A percentile compares a stretch with the other conserved stretches of the same genome.
Evolutionary conservation across 176 grass and related monocot genomes (phyloP).

Genomic region (Bonia amplexicaulis): DNA sequence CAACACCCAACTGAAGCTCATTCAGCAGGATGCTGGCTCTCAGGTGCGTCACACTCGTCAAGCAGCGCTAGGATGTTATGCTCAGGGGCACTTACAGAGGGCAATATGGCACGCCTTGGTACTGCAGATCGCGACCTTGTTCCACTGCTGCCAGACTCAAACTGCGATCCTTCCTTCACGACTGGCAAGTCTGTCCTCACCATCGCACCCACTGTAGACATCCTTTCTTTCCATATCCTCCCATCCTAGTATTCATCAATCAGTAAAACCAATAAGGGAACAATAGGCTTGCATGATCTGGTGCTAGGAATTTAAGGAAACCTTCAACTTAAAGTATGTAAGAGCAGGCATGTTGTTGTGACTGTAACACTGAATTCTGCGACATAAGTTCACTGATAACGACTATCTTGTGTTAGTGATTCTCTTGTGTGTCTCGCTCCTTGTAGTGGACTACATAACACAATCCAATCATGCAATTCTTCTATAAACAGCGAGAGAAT

Average conservation of each 20-base stretch:
- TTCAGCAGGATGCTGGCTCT: slow-evolving; percentile 26
- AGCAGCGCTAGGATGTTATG: slow-evolving; percentile 50
- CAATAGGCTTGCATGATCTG: neutral
- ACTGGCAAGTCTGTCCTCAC: slow-evolving; percentile 61
- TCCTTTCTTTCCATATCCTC: slow-evolving; percentile 83
- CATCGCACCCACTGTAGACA: slow-evolving; percentile 50
- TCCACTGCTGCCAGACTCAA: slow-evolving; percentile 55
- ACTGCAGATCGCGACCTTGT: slow-evolving; percentile 31
- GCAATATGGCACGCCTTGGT: slow-evolving; percentile 55
- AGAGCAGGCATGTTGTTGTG: neutral
- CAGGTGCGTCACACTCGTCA: slow-evolving; percentile 53
- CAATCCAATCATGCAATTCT: neutral
- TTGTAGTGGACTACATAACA: neutral
- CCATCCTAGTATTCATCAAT: slow-evolving; percentile 64
- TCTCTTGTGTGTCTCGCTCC: neutral
- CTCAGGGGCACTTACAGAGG: slow-evolving; percentile 65
- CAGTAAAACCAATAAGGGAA: neutral
- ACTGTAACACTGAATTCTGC: neutral
- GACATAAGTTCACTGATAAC: neutral
- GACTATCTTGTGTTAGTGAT: neutral
- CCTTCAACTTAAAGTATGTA: neutral
- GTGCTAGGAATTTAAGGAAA: neutral
- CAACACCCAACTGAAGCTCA: slow-evolving; percentile 19
- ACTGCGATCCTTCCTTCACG: slow-evolving; percentile 66
- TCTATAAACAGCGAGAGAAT: neutral